Base-by-base conservation (phyloP, 2,329 filamentous ascomycete species). In the Oidium heveae region DNA sequence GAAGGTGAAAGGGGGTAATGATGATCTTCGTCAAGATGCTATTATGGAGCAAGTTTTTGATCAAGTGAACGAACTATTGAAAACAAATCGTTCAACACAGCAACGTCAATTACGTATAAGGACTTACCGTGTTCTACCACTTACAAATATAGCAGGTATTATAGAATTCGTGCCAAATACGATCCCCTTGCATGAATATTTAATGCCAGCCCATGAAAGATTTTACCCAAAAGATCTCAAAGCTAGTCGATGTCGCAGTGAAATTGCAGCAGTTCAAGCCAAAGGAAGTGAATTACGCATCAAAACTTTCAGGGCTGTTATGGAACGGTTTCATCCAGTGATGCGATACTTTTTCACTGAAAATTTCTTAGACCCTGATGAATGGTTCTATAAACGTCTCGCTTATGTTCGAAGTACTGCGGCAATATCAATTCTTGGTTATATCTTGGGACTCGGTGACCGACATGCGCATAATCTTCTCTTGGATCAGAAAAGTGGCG, bases 31-130 rank as follows among this genome's bases (percentile, higher is more conserved):
- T 9, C 91, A 98, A 69, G 91, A 99, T 63, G 86, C 89, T 47
- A 98, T 80, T 71, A 99, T 99, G 93, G 93, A 98, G 67, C 91
- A 99, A 68, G 91, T 98, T 1, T 99, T 98, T 66, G 86, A 88
- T 56, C 87, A 94, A 67, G 91, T 95, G 22, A 96, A 87, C 56
- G 84, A 85, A 53, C 76, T 98, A 22, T 72, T 99, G 28, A 84
- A 85, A 65, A 81, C 85, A 52, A 87, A 96, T 66, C 81, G 86
- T 55, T 76, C 81, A 13, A 95, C 91, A 2, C 82, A 87, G 41
- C 87, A 94, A 64, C 82, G 91, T 6, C 85, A 85, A 59, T 73
- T 99, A 12, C 85, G 83, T 9, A 93, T 99, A 63, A 76, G 93
- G 56, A 96, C 91, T 0, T 99, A 99, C 74, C 95, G 95, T 68